Evolutionary conservation across 495 filamentous ascomycete genomes (phyloP), one percentile per base, ranked within the genome.

Genomic region (Annulohypoxylon moriforme): DNA sequence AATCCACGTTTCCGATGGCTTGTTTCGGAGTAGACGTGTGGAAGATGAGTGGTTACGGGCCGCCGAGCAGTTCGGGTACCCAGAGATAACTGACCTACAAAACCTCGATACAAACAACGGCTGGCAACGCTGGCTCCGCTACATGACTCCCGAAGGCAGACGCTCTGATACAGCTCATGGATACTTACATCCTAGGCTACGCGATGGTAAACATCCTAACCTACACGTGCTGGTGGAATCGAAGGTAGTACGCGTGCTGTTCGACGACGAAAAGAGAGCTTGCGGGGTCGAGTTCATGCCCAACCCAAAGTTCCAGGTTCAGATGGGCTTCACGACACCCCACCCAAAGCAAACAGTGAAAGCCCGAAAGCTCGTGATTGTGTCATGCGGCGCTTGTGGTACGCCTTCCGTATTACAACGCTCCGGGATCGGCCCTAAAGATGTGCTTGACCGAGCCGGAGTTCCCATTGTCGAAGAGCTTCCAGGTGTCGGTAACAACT

Each of bases 381-480:
- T 90, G 0, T 87, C 89, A 1, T 85, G 84, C n/a, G 90, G 90
- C 8, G 72, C 85, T 9, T 79, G 85, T 18, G 82, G 85, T 13
- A 84, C 89, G 0, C 88, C 90, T 4, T 74, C 79, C 1, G 75
- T 92, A 1, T 80, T 91, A 9, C 89, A 92, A 71, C 81, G 89
- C 0, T 92, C 90, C 0, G 89, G 90, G 10, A 75, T 92, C 49
- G 89, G 89, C 20, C 65, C 65, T 14, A 74, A 65, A 2, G 68
- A 77, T 1, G 46, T 82, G 13, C 76, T 85, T 9, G 33, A 79
- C 36, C 60, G 66, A 36, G 80, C 80, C 7, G 74, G 76, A 16
- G 67, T 81, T 63, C 72, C 75, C 6, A 22, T 81, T 1, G 69
- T 81, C 4, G 75, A 78, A 6, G 71, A 82, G 44, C 72, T 85